Conservation (phyloP, 2,329 filamentous ascomycete genomes). For the Penicillium sp. region DNA sequence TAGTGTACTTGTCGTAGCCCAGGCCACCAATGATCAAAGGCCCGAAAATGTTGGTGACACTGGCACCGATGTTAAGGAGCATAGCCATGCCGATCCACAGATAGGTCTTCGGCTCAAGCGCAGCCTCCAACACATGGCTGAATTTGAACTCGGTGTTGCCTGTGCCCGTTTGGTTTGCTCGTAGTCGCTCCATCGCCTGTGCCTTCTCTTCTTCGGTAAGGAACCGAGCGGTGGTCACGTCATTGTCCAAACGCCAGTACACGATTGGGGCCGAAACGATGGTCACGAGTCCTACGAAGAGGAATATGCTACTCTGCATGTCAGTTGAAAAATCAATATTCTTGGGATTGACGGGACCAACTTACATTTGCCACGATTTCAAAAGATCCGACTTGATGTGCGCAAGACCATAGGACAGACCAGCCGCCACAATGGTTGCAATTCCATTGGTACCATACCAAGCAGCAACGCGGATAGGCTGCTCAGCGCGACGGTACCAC, state of each 20-base stretch:
- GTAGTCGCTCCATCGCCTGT: conserved; percentile 57
- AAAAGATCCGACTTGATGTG: conserved; percentile 56
- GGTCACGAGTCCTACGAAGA: conserved; percentile 67
- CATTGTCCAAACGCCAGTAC: conserved; percentile 65
- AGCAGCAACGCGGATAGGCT: conserved; percentile 67
- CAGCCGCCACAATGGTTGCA: conserved; percentile 63
- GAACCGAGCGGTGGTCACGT: conserved; percentile 60
- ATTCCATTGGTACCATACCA: conserved; percentile 70
- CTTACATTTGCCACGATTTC: conserved; percentile 59
- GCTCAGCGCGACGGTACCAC: conserved; percentile 61
- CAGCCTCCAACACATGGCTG: conserved; percentile 51
- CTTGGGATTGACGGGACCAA: conserved; percentile 12
- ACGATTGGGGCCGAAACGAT: conserved; percentile 63
- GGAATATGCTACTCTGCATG: conserved; percentile 56
- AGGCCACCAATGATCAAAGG: conserved; percentile 67
- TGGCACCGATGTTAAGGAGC: conserved; percentile 68
- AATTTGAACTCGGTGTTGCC: conserved; percentile 55
- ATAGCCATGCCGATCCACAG: conserved; percentile 67
- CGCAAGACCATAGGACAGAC: conserved; percentile 63
- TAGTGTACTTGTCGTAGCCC: conserved; percentile 63
- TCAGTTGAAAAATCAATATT: neutral
- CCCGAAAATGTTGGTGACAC: conserved; percentile 69
- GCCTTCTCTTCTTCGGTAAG: conserved; percentile 54
- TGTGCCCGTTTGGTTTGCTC: conserved; percentile 58
- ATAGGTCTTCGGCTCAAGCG: conserved; percentile 57